phyloP scores from a whole-genome alignment of 2,329 filamentous ascomycete genomes.

The Microdochium trichocladiopsis region DNA sequence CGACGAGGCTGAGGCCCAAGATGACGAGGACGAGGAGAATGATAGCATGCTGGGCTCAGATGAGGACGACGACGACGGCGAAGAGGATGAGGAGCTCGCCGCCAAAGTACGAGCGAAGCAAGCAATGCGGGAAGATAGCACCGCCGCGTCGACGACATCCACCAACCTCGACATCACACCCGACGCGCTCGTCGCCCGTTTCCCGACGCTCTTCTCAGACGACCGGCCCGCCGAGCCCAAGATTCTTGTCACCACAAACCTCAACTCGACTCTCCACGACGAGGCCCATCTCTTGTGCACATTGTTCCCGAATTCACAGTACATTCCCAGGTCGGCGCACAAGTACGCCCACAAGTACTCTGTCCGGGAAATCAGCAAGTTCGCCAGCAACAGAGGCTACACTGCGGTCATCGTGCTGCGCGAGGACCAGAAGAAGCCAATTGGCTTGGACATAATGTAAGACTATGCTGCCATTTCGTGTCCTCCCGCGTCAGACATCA shows the following conservation, averaged over 20 bases:
- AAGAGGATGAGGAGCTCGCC: constrained; percentile 15
- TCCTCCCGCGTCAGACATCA: too few species aligned
- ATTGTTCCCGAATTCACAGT: constrained; percentile 80
- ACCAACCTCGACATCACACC: constrained; percentile 60
- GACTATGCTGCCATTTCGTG: too few species aligned
- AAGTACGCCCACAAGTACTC: constrained; percentile 86
- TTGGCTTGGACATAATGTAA: constrained; percentile 68
- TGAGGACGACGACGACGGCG: constrained; percentile 36
- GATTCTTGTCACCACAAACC: constrained; percentile 82
- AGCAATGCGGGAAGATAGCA: constrained; percentile 39
- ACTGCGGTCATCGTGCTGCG: constrained; percentile 79
- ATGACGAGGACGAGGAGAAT: constrained; percentile 49
- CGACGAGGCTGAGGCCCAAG: constrained; percentile 7
- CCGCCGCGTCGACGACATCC: constrained; percentile 52
- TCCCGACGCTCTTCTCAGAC: constrained; percentile 55
- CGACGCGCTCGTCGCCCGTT: constrained; percentile 51
- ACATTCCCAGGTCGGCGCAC: constrained; percentile 81
- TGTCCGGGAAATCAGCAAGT: constrained; percentile 81
- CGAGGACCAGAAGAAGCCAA: constrained; percentile 81
- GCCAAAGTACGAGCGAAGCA: constrained; percentile 38
- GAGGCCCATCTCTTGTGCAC: constrained; percentile 72
- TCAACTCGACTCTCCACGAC: constrained; percentile 82
- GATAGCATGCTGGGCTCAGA: constrained; percentile 77
- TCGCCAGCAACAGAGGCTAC: constrained; percentile 74
- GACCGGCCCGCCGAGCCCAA: constrained; percentile 61